These are phyloP conservation scores for Pisolithus tinctorius DNA, from an alignment of 768 basidiomycete genomes.

Conservation along the genomic window DNA sequence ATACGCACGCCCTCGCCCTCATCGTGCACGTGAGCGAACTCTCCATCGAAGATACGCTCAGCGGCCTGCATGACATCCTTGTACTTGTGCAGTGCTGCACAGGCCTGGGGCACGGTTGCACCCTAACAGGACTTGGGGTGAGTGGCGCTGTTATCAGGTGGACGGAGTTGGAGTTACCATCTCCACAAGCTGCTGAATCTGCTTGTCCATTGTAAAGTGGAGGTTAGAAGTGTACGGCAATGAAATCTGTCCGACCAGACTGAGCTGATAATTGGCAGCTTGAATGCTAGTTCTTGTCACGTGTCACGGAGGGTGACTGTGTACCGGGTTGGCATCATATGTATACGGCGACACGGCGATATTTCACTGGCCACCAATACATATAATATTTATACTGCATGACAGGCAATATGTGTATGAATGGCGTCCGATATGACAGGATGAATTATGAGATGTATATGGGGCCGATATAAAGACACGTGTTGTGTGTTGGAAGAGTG, in stretches of 20 bases:
- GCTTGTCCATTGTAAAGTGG: slow-evolving; percentile 37
- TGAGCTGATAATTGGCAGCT: too few species aligned
- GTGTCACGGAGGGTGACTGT: neutral
- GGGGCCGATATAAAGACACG: too few species aligned
- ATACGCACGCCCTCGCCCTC: slow-evolving; percentile 47
- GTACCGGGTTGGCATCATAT: neutral
- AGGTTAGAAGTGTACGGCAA: neutral
- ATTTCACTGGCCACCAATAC: neutral
- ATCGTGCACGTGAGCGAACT: slow-evolving; percentile 66
- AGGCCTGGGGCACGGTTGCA: slow-evolving; percentile 74
- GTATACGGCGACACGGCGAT: neutral
- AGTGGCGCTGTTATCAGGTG: neutral
- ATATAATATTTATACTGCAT: neutral
- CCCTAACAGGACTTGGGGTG: slow-evolving; percentile 44
- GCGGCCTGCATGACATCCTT: slow-evolving; percentile 93
- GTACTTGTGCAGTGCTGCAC: slow-evolving; percentile 71
- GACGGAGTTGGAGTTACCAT: slow-evolving; percentile 34
- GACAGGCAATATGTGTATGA: neutral
- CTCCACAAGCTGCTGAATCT: slow-evolving; percentile 57
- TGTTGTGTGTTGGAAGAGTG: too few species aligned
- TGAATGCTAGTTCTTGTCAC: neutral
- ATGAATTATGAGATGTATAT: too few species aligned
- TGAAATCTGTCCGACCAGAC: too few species aligned
- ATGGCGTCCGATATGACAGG: neutral
- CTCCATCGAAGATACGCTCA: slow-evolving; percentile 77